Percentiles rank a stretch among this genome's conserved stretches.
Evolutionary conservation across 1,284 basidiomycete genomes (phyloP).

Genomic region (Chondrostereum purpureum): DNA sequence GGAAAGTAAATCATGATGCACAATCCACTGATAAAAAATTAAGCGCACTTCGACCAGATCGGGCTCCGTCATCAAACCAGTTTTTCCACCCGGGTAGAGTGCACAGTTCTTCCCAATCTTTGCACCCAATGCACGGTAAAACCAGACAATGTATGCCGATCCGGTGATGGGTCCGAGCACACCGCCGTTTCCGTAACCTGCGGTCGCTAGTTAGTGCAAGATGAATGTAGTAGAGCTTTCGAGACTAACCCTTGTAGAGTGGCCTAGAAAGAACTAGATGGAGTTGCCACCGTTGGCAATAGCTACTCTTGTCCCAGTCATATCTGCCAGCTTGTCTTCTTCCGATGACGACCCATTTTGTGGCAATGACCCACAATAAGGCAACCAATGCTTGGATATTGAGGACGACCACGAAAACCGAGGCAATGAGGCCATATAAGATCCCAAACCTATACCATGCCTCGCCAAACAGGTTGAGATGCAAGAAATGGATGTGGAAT

Average conservation of each 20-base stretch:
- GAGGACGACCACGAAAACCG: conserved; percentile 28
- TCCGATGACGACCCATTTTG: conserved; percentile 35
- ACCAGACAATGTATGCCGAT: conserved; percentile 34
- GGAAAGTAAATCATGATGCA: background rate
- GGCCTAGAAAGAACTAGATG: conserved; percentile 31
- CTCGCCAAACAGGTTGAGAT: conserved; percentile 24
- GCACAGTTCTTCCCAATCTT: conserved; percentile 33
- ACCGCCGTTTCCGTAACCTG: conserved; percentile 33
- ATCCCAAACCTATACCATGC: conserved; percentile 28
- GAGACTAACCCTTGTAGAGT: conserved; percentile 28
- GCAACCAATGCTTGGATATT: conserved; percentile 28
- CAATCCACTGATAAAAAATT: background rate
- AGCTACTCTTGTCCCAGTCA: conserved; percentile 37
- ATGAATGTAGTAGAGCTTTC: too few species aligned
- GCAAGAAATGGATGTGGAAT: conserved; percentile 21
- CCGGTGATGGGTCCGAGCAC: conserved; percentile 31
- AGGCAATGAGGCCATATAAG: conserved; percentile 29
- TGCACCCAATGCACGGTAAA: conserved; percentile 32
- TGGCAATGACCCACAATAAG: conserved; percentile 30
- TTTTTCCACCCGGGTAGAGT: conserved; percentile 29
- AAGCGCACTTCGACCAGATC: conserved; percentile 32
- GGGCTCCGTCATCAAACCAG: conserved; percentile 38
- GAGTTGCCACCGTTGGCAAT: conserved; percentile 40
- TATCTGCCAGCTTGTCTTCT: conserved; percentile 27
- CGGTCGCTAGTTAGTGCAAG: too few species aligned